Percentiles rank a stretch among this genome's conserved stretches.
Evolutionary conservation across 2,329 filamentous ascomycete species (phyloP).

Genomic region (Cercospora sesami): DNA sequence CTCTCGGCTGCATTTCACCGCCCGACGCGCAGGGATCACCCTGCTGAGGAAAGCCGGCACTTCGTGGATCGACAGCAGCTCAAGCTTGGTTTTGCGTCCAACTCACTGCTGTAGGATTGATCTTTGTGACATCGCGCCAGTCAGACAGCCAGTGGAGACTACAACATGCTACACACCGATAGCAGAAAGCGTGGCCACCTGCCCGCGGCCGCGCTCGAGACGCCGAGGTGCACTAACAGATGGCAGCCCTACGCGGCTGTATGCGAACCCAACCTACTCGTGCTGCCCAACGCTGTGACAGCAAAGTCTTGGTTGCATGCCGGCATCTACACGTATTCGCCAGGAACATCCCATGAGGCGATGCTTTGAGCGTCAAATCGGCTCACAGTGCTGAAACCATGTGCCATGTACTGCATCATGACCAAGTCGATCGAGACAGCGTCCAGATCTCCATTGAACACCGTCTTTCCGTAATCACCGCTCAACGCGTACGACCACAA

Average conservation of each 20-base stretch:
- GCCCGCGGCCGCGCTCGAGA: background rate
- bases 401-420: slow-evolving; percentile 17
- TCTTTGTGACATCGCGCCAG: background rate
- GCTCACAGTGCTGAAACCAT: background rate
- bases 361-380: slow-evolving; percentile 2
- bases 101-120: background rate
- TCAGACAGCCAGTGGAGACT: background rate
- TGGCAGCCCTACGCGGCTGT: slow-evolving; percentile 8
- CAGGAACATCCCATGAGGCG: slow-evolving; percentile 10
- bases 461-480: slow-evolving; percentile 11
- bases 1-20: background rate
- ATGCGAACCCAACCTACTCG: slow-evolving; percentile 9
- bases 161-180: slow-evolving; percentile 8
- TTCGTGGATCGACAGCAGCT: background rate
- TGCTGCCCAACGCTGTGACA: slow-evolving; percentile 11
- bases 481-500: slow-evolving; percentile 1
- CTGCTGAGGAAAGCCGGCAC: background rate
- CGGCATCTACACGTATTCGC: slow-evolving; percentile 3
- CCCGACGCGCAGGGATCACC: slow-evolving; percentile 2
- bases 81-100: background rate
- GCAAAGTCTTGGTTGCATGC: slow-evolving; percentile 9
- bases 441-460: slow-evolving; percentile 9
- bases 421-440: slow-evolving; percentile 16
- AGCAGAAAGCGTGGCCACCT: background rate
- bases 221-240: background rate